Percentiles rank a stretch among this genome's conserved stretches.
phyloP scores from a whole-genome alignment of 2,329 filamentous ascomycete genomes.

The Alternaria tenuissima region DNA sequence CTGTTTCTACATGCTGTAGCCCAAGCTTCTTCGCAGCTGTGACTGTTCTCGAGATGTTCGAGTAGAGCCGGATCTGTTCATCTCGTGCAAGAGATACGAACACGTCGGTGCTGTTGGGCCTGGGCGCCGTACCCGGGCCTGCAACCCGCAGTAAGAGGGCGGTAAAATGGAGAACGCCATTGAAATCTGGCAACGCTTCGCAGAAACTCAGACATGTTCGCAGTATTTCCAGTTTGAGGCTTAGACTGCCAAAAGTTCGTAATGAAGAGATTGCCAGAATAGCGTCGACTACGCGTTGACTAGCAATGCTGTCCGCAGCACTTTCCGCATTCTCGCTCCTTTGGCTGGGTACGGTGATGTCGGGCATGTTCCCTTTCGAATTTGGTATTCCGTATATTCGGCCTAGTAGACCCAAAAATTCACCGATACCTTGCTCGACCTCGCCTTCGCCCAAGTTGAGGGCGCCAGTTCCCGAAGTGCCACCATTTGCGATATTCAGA shows the following conservation, averaged over 20 bases:
- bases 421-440: conserved; percentile 51
- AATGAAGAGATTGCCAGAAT: conserved; percentile 65
- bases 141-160: conserved; percentile 83
- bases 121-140: conserved; percentile 80
- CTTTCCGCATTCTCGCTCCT: conserved; percentile 11
- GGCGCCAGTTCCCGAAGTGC: conserved; percentile 80
- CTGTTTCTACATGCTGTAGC: conserved; percentile 72
- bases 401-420: conserved; percentile 52
- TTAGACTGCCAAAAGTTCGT: conserved; percentile 74
- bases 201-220: conserved; percentile 92
- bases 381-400: conserved; percentile 55
- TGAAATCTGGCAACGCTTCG: conserved; percentile 90
- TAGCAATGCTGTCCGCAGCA: conserved; percentile 35
- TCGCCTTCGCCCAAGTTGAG: conserved; percentile 61
- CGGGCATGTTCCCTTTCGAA: conserved; percentile 30
- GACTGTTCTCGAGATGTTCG: conserved; percentile 86
- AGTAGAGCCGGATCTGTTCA: conserved; percentile 83
- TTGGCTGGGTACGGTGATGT: conserved; percentile 17
- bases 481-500: conserved; percentile 60
- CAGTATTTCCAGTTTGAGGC: conserved; percentile 85
- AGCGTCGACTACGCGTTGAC: conserved; percentile 56
- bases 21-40: conserved; percentile 79
- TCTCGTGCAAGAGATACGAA: conserved; percentile 77
- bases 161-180: conserved; percentile 87
- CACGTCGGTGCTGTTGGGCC: conserved; percentile 70